Evolutionary conservation across 768 basidiomycete genomes (phyloP).

Genomic region (Fistulinella prunicolor): DNA sequence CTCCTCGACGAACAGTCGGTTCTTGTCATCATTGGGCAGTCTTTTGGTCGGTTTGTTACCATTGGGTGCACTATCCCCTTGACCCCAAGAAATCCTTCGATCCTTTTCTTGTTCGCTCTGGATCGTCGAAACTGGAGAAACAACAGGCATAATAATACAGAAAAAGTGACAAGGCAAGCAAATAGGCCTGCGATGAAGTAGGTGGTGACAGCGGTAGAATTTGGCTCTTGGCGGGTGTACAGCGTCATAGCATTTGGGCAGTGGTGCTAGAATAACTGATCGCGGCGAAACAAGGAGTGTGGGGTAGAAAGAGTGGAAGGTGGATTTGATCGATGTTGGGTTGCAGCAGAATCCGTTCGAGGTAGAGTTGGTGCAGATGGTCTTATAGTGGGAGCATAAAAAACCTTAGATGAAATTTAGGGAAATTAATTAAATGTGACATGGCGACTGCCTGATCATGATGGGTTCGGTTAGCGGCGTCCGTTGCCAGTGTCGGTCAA

Average conservation of each 20-base stretch:
- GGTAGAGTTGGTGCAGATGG: background rate
- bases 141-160: constrained; percentile 33
- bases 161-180: constrained; percentile 5
- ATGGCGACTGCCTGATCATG: background rate
- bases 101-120: constrained; percentile 35
- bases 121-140: constrained; percentile 40
- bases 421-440: constrained; percentile 1
- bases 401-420: background rate
- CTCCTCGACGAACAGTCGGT: constrained; percentile 1
- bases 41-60: constrained; percentile 7
- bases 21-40: constrained; percentile 7
- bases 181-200: constrained; percentile 47
- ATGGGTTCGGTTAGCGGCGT: constrained; percentile 6
- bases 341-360: background rate
- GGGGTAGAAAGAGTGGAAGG: constrained; percentile 5
- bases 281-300: constrained; percentile 9
- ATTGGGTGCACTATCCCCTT: constrained; percentile 4
- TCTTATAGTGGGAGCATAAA: constrained; percentile 8
- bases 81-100: constrained; percentile 38
- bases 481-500: constrained; percentile 7
- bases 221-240: background rate
- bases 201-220: constrained; percentile 11
- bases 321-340: background rate
- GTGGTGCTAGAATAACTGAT: background rate
- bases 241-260: constrained; percentile 19